Base-by-base conservation (phyloP, 345 rosid genomes). In the Eucalyptus erythrocorys region DNA sequence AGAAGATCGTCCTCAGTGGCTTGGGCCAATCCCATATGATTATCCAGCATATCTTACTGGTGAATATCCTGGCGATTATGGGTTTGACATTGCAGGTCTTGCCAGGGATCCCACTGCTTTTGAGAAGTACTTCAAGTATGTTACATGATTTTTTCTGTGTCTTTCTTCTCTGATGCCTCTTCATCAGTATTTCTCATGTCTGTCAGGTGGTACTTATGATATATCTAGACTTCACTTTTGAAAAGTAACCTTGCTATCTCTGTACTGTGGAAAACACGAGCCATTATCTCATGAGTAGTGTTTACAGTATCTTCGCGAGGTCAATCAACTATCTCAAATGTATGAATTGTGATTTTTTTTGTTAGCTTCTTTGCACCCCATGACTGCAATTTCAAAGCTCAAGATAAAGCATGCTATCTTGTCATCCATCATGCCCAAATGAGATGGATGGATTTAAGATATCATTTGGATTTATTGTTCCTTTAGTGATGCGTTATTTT, bases 31-130 rank as follows among this genome's bases (percentile, higher is more conserved):
- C 87, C 95, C 97, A 13, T 97, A 91, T 88, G 93, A 93, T 57
- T 97, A 96, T 87, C 99, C 99, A 32, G 48, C 92, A 30, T 90
- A 97, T 91, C 98, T 97, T 48, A 92, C 93, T 4, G 99, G 99
- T 87, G 96, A 97, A 40, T 82, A 95, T 10, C 99, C 99, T 34
- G 99, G 99, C 5, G 99, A 97, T 92, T 97, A 97, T 90, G 99
- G 98, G 85, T 97, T 96, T 89, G 99, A 97, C 86, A 89, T 97
- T 87, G 99, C 96, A 5, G 97, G 98, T 88, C 93, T 97, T 40
- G 90, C 94, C 89, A 93, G 93, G 90, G 97, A 96, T 91, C 97
- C 95, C 61, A 88, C 71, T 6, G 91, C 92, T 66, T 95, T 96
- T 85, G 91, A 93, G 88, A 96, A 93, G 88, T 95, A 92, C 91